phyloP scores from a whole-genome alignment of 2,329 filamentous ascomycete species.

The Aaosphaeria arxii region DNA sequence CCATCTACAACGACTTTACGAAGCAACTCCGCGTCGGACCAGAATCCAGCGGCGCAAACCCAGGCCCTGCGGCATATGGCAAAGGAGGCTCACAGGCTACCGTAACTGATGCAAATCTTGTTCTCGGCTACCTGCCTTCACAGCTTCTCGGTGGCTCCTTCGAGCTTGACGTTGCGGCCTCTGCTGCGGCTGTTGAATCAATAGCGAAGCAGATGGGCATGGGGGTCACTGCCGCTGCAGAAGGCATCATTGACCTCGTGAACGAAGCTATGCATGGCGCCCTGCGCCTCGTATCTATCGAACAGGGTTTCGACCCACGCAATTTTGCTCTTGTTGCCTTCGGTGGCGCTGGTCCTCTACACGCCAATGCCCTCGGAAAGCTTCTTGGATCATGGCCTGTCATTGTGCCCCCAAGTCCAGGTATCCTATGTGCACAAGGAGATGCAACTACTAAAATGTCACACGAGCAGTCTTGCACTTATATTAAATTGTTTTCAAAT shows the following conservation, averaged over 20 bases:
- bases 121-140: constrained; percentile 48
- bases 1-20: constrained; percentile 47
- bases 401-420: constrained; percentile 52
- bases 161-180: constrained; percentile 42
- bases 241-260: constrained; percentile 49
- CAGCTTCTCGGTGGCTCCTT: constrained; percentile 48
- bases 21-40: constrained; percentile 51
- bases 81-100: constrained; percentile 47
- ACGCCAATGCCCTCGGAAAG: constrained; percentile 50
- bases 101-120: constrained; percentile 50
- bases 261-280: constrained; percentile 54
- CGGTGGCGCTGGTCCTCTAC: constrained; percentile 51
- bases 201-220: constrained; percentile 49
- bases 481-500: constrained; percentile 41
- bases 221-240: constrained; percentile 41
- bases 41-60: constrained; percentile 48
- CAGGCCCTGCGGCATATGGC: constrained; percentile 50
- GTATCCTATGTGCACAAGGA: constrained; percentile 50
- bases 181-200: constrained; percentile 40
- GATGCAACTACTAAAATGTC: constrained; percentile 51
- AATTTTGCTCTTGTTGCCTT: constrained; percentile 53
- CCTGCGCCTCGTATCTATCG: constrained; percentile 49
- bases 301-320: constrained; percentile 51
- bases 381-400: constrained; percentile 51
- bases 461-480: constrained; percentile 46